Percentiles rank a stretch among this genome's conserved stretches.
Conservation (phyloP, 306 rosid genomes). For the Boehmeria nivea region DNA sequence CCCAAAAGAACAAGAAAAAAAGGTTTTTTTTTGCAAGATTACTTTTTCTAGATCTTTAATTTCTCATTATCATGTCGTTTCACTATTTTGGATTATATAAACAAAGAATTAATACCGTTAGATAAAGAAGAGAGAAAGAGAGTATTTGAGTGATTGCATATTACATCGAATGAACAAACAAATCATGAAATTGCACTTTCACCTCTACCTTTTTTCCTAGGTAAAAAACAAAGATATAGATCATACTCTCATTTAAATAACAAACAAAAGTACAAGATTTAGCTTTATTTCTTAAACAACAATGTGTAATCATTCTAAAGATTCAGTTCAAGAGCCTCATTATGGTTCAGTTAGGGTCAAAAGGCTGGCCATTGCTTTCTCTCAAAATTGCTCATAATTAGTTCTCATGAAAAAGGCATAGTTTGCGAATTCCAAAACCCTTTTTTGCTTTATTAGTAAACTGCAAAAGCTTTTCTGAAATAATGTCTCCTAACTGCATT, state of each 20-base stretch:
- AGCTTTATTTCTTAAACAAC: neutral
- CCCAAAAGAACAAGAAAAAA: neutral
- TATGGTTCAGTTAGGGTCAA: conserved; percentile 1
- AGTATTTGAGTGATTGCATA: neutral
- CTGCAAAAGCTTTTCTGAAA: neutral
- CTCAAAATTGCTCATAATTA: neutral
- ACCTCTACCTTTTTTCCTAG: neutral
- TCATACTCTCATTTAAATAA: neutral
- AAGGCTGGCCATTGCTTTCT: neutral
- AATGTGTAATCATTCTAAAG: neutral
- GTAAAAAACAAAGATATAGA: neutral
- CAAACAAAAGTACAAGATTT: neutral
- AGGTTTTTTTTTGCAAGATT: neutral
- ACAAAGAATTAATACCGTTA: too few relatives aligned
- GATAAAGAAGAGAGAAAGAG: neutral
- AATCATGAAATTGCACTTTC: neutral
- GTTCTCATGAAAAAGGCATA: neutral
- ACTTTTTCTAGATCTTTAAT: neutral
- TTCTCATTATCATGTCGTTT: neutral
- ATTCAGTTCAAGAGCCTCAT: neutral
- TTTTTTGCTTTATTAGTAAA: neutral
- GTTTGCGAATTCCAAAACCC: conserved; percentile 7
- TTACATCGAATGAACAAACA: neutral
- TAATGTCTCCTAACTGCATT: neutral
- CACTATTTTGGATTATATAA: neutral